phyloP scores from a whole-genome alignment of 805 yeast genomes.

The Wickerhamiella vanderwaltii region DNA sequence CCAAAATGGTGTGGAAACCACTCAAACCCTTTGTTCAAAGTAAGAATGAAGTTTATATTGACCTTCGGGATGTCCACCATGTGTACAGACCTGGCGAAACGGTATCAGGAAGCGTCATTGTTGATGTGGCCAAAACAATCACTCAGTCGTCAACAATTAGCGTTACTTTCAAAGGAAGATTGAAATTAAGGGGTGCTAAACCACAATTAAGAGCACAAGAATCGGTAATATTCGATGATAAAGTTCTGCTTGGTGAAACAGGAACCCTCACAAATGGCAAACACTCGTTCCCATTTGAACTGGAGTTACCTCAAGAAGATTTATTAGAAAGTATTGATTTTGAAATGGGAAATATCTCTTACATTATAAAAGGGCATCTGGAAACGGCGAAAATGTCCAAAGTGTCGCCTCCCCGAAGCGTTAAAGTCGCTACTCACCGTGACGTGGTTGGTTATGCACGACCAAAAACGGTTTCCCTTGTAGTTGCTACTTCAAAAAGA shows the following conservation, averaged over 20 bases:
- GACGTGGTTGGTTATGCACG: slow-evolving; percentile 57
- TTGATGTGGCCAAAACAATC: slow-evolving; percentile 23
- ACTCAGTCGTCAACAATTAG: slow-evolving; percentile 17
- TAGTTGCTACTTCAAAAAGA: slow-evolving; percentile 36
- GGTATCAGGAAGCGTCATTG: slow-evolving; percentile 25
- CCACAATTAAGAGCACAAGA: background rate
- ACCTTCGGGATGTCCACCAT: slow-evolving; percentile 62
- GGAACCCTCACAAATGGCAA: slow-evolving; percentile 39
- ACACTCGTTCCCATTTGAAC: slow-evolving; percentile 77
- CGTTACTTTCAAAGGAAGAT: slow-evolving; percentile 24
- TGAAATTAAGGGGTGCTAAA: slow-evolving; percentile 9
- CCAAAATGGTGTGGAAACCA: slow-evolving; percentile 11
- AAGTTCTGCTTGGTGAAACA: slow-evolving; percentile 11
- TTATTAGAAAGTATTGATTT: slow-evolving; percentile 66
- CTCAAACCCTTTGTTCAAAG: background rate
- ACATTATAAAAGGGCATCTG: slow-evolving; percentile 40
- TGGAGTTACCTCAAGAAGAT: slow-evolving; percentile 63
- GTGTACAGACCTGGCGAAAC: slow-evolving; percentile 72
- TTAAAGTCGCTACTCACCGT: slow-evolving; percentile 49
- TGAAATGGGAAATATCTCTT: slow-evolving; percentile 73
- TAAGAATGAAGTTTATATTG: slow-evolving; percentile 40
- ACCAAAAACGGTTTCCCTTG: slow-evolving; percentile 53
- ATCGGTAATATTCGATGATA: slow-evolving; percentile 16
- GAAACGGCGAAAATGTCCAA: slow-evolving; percentile 17
- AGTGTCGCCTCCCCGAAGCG: slow-evolving; percentile 5